Evolutionary conservation across 495 filamentous ascomycete species (phyloP).

Genomic region (Massariosphaeria phaeospora): DNA sequence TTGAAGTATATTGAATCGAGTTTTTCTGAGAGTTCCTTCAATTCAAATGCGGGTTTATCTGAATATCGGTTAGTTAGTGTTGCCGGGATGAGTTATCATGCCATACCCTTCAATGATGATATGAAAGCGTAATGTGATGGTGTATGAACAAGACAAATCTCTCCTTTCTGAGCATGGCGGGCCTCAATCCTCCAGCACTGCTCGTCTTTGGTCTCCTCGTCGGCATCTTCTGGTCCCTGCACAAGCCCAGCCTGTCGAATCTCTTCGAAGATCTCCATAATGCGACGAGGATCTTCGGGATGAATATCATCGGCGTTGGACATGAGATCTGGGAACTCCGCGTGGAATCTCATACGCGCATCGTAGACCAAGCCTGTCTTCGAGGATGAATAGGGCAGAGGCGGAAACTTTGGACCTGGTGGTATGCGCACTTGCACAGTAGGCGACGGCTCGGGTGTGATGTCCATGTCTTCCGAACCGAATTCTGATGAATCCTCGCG

Average conservation of each 20-base stretch:
- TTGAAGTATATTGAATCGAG: constrained; percentile 90
- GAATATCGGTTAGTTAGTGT: not conserved
- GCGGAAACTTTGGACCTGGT: constrained; percentile 20
- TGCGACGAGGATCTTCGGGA: constrained; percentile 88
- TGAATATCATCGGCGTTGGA: constrained; percentile 58
- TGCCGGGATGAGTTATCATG: not conserved
- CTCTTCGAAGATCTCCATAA: constrained; percentile 81
- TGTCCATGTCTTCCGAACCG: constrained; percentile 22
- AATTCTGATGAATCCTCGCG: not conserved
- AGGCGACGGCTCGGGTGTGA: not conserved
- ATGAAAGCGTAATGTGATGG: constrained; percentile 74
- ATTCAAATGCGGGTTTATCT: constrained; percentile 55
- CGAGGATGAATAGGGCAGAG: constrained; percentile 38
- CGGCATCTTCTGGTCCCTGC: constrained; percentile 46
- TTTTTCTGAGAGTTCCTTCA: constrained; percentile 59
- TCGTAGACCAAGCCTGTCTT: constrained; percentile 78
- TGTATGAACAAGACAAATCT: constrained; percentile 74
- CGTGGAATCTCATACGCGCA: constrained; percentile 85
- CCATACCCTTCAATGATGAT: constrained; percentile 51
- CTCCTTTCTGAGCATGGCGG: constrained; percentile 65
- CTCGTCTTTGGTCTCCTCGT: constrained; percentile 48
- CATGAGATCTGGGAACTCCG: constrained; percentile 55
- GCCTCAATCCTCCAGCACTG: constrained; percentile 73
- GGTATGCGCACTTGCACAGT: constrained; percentile 22
- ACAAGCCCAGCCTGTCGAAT: constrained; percentile 75